These are phyloP conservation scores for Ampelomyces quisqualis DNA, from an alignment of 2,329 filamentous ascomycete genomes.

Conservation along the genomic window DNA sequence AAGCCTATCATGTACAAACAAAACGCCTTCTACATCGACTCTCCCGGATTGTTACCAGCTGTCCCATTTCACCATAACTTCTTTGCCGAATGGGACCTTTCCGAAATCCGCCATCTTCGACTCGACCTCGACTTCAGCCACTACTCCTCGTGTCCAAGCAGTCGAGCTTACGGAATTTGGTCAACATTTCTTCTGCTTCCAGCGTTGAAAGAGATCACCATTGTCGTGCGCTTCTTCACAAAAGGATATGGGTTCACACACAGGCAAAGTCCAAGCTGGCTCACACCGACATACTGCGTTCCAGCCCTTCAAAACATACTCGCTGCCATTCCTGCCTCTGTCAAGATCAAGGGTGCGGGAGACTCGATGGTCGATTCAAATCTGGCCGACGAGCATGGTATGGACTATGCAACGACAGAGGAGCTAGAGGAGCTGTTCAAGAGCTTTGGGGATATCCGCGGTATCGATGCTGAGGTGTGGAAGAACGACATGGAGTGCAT, in stretches of 20 bases:
- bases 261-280: background rate
- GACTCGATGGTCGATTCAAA: background rate
- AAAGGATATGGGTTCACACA: background rate
- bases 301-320: background rate
- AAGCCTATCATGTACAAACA: background rate
- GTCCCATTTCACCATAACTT: background rate
- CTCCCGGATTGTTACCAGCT: background rate
- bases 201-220: background rate
- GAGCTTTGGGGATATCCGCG: background rate
- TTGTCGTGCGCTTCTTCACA: background rate
- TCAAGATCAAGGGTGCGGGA: background rate
- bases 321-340: background rate
- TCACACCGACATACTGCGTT: background rate
- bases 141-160: background rate
- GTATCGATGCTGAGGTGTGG: background rate
- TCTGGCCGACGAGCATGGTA: background rate
- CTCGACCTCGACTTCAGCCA: background rate
- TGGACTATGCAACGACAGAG: background rate
- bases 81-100: background rate
- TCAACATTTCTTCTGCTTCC: background rate
- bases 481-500: background rate
- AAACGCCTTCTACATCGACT: background rate
- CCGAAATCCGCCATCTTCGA: background rate
- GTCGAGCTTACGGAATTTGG: background rate
- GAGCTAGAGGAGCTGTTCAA: background rate